Base-by-base conservation (phyloP, 1,284 basidiomycete genomes). In the Tilletia indica region DNA sequence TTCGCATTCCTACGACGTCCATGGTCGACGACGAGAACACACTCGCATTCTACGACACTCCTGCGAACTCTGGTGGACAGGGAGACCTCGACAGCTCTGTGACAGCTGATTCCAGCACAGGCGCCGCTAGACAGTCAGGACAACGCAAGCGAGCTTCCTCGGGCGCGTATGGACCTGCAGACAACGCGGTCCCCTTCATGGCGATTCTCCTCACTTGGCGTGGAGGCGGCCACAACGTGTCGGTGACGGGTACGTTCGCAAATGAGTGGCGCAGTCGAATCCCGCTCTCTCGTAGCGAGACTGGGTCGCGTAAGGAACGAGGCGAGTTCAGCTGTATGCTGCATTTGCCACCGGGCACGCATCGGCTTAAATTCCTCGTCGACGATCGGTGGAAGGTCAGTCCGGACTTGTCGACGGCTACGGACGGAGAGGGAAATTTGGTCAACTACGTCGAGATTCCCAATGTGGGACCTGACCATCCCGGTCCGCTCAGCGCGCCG, bases 311-410 rank as follows among this genome's bases (percentile, higher is more conserved):
- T 5, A 51, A 48, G 66, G 66, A 51, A n/a, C 39, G 45, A 48
- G 42, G 66, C 66, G 21, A 48, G 12, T 48, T 48, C 45, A 74
- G 77, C 6, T 78, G 78, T 67, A 76, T 82, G 36, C 72, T 84
- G 14, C 79, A 83, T 64, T 74, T 84, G 31, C 89, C 90, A 14
- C 94, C 95, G 0, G 97, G 96, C 31, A 95, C 94, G 1, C 95
- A 99, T 83, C 92, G 96, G 73, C 89, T 98, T 83, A 94, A 95
- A 77, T 99, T 98, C 87, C 89, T 98, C 77, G 93, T 99, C 73
- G 97, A 99, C 85, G 92, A 93, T 72, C 89, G 91, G 68, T 94
- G 92, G 91, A 89, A 91, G 72, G 88, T 89, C 70, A 88, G 88
- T 12, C 87, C 87, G 76, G 90, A 94, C 76, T 88, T 97, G 31